Conservation (phyloP, 225 moss, liverwort and hornwort species). For the Thuidium tamariscinum region DNA sequence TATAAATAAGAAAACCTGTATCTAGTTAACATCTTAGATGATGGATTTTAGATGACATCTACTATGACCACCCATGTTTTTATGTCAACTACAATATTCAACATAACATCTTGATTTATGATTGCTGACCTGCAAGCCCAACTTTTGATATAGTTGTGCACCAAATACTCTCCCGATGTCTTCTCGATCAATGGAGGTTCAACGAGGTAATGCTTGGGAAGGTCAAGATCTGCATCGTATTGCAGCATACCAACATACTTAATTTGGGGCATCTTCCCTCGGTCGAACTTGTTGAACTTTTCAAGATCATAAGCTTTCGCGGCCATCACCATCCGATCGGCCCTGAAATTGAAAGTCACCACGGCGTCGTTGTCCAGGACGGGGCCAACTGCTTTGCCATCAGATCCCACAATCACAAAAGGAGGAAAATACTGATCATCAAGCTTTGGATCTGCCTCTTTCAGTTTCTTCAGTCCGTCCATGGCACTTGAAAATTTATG, state of each 20-base stretch:
- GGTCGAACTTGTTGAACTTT: slow-evolving; percentile 61
- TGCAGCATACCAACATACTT: slow-evolving; percentile 87
- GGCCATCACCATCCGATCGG: slow-evolving; percentile 87
- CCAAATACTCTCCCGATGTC: slow-evolving; percentile 82
- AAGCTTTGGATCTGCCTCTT: slow-evolving; percentile 51
- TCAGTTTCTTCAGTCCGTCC: slow-evolving; percentile 59
- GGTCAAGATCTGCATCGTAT: slow-evolving; percentile 89
- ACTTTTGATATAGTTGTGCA: slow-evolving; percentile 61
- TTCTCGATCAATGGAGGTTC: slow-evolving; percentile 83
- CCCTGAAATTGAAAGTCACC: slow-evolving; percentile 81
- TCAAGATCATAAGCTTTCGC: slow-evolving; percentile 74
- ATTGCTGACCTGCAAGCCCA: slow-evolving; percentile 77
- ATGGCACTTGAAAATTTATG: slow-evolving; percentile 51
- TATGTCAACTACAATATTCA: too few relatives aligned
- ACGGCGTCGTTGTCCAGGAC: slow-evolving; percentile 81
- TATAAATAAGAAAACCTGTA: too few relatives aligned
- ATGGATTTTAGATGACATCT: too few relatives aligned
- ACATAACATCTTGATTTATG: too few relatives aligned
- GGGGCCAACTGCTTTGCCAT: slow-evolving; percentile 72
- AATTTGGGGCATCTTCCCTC: slow-evolving; percentile 65
- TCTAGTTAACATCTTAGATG: too few relatives aligned
- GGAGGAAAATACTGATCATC: slow-evolving; percentile 96
- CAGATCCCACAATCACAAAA: slow-evolving; percentile 67
- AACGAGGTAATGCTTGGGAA: slow-evolving; percentile 65
- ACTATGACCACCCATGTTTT: too few relatives aligned